Evolutionary conservation across 495 filamentous ascomycete species (phyloP).

Genomic region (Penicillium nucicola): DNA sequence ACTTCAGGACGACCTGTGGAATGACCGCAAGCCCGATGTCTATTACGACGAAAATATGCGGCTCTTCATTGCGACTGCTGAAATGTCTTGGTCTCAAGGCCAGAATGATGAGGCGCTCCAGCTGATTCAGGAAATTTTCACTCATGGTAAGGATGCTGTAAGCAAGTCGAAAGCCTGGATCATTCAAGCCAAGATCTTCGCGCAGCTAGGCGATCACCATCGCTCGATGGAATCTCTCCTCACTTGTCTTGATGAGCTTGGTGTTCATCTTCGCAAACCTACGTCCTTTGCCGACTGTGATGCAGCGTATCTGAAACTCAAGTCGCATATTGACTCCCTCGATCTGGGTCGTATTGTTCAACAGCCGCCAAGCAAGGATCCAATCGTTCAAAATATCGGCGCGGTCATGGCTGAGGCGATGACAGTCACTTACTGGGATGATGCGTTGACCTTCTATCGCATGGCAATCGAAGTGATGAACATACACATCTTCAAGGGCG

Average conservation of each 20-base stretch:
- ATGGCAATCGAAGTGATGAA: conserved; percentile 69
- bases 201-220: conserved; percentile 65
- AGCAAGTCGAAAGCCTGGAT: conserved; percentile 80
- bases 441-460: conserved; percentile 72
- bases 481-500: conserved; percentile 60
- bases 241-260: conserved; percentile 64
- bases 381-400: conserved; percentile 61
- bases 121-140: conserved; percentile 62
- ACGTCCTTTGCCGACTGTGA: conserved; percentile 76
- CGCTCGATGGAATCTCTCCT: conserved; percentile 66
- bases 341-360: conserved; percentile 53
- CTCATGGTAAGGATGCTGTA: conserved; percentile 59
- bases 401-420: conserved; percentile 74
- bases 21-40: conserved; percentile 63
- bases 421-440: conserved; percentile 80
- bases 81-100: conserved; percentile 74
- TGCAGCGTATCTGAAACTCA: conserved; percentile 59
- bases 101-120: conserved; percentile 59
- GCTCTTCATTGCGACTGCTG: conserved; percentile 71
- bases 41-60: conserved; percentile 82
- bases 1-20: conserved; percentile 76
- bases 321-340: conserved; percentile 54
- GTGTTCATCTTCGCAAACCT: conserved; percentile 57
- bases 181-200: conserved; percentile 70
- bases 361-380: conserved; percentile 50